phyloP scores from a whole-genome alignment of 2,329 filamentous ascomycete species.

The Talaromyces atroroseus region DNA sequence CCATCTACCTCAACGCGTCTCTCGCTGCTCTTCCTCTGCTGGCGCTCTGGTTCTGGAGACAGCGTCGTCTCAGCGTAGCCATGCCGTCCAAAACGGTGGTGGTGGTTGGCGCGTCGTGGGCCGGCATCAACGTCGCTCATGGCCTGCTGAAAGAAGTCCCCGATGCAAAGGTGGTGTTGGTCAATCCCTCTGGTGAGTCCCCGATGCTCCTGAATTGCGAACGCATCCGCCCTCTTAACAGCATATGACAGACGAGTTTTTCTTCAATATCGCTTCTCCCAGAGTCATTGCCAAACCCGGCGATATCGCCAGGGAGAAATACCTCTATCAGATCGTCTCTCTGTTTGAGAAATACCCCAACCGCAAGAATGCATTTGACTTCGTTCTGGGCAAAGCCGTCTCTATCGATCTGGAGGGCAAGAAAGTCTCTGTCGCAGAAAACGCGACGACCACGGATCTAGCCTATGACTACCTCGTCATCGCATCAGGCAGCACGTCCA shows the following conservation, averaged over 20 bases:
- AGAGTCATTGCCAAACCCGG: slow-evolving; percentile 42
- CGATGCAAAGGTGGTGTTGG: slow-evolving; percentile 44
- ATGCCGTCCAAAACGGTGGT: slow-evolving; percentile 19
- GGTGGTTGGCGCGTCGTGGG: slow-evolving; percentile 29
- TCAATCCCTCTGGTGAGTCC: slow-evolving; percentile 39
- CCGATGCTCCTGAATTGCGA: too few species aligned
- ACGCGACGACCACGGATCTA: not conserved
- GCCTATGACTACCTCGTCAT: slow-evolving; percentile 49
- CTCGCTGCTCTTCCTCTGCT: slow-evolving; percentile 4
- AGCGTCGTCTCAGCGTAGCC: not conserved
- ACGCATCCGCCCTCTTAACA: too few species aligned
- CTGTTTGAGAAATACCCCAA: slow-evolving; percentile 43
- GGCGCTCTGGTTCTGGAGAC: slow-evolving; percentile 8
- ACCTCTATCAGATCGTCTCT: slow-evolving; percentile 38
- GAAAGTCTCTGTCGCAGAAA: slow-evolving; percentile 31
- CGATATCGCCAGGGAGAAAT: slow-evolving; percentile 18
- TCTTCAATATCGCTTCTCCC: slow-evolving; percentile 47
- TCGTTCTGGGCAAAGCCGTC: slow-evolving; percentile 23
- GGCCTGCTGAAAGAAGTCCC: slow-evolving; percentile 27
- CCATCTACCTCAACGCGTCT: not conserved
- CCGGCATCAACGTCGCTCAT: slow-evolving; percentile 26
- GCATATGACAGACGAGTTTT: slow-evolving; percentile 37
- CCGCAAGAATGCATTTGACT: slow-evolving; percentile 36
- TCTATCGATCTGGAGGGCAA: slow-evolving; percentile 38
- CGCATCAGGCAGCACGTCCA: slow-evolving; percentile 46